These are phyloP conservation scores for Hyaloscypha bicolor DNA, from an alignment of 495 filamentous ascomycete species.

Conservation along the genomic window DNA sequence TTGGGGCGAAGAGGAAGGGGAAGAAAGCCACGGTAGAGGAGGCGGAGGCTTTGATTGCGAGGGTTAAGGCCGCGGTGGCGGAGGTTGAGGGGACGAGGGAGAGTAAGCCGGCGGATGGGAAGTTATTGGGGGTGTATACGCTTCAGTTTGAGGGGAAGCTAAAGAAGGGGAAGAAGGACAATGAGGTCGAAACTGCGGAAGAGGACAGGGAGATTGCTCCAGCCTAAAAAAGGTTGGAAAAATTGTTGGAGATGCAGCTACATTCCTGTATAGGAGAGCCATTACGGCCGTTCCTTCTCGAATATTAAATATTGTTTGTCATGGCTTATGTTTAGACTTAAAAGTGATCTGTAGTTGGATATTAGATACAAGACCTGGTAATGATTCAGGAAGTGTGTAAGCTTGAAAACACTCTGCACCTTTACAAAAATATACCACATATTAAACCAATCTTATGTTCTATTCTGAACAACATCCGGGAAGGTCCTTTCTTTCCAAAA, in stretches of 20 bases:
- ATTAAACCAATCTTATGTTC: too few species aligned
- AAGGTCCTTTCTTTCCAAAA: background rate
- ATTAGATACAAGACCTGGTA: too few species aligned
- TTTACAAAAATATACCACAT: too few species aligned
- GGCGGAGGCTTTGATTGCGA: slow-evolving; percentile 36
- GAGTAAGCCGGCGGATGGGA: slow-evolving; percentile 42
- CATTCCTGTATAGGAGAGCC: background rate
- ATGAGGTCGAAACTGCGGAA: background rate
- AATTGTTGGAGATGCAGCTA: background rate
- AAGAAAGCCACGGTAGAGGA: slow-evolving; percentile 39
- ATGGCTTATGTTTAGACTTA: background rate
- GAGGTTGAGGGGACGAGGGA: slow-evolving; percentile 41
- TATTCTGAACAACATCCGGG: background rate
- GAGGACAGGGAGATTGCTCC: background rate
- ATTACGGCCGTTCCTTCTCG: too few species aligned
- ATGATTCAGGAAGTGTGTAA: too few species aligned
- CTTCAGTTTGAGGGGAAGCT: slow-evolving; percentile 41
- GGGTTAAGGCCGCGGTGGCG: slow-evolving; percentile 35
- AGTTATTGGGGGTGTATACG: slow-evolving; percentile 33
- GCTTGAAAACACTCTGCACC: too few species aligned
- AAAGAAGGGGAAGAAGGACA: background rate
- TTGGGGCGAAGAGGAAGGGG: slow-evolving; percentile 48
- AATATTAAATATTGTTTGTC: background rate
- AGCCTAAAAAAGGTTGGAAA: background rate
- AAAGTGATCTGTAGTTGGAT: too few species aligned